A percentile compares a stretch with the other conserved stretches of the same genome.
phyloP scores from a whole-genome alignment of 805 yeast genomes.

The Wickerhamiella alocasiicola region DNA sequence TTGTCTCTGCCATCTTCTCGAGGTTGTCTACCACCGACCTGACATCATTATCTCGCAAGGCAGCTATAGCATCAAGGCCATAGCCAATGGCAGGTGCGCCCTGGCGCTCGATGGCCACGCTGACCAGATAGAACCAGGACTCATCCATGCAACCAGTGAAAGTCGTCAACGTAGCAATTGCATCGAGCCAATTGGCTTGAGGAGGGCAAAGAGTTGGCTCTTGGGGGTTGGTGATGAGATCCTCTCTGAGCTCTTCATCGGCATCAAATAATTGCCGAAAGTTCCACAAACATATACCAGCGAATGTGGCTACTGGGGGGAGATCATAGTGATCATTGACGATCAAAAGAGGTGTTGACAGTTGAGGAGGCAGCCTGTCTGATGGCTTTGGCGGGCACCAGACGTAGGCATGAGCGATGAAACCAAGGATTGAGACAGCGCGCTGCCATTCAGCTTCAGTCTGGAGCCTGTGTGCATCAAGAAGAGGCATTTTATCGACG shows the following conservation, averaged over 20 bases:
- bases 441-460: slow-evolving; percentile 50
- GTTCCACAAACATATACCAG: slow-evolving; percentile 83
- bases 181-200: slow-evolving; percentile 12
- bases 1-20: slow-evolving; percentile 57
- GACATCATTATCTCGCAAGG: slow-evolving; percentile 38
- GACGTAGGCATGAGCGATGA: slow-evolving; percentile 75
- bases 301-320: slow-evolving; percentile 82
- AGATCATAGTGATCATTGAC: slow-evolving; percentile 50
- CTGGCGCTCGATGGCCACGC: slow-evolving; percentile 71
- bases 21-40: slow-evolving; percentile 35
- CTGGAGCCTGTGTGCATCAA: slow-evolving; percentile 37
- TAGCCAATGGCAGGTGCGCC: slow-evolving; percentile 60
- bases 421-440: slow-evolving; percentile 69
- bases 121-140: slow-evolving; percentile 83
- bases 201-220: slow-evolving; percentile 1
- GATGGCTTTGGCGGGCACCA: slow-evolving; percentile 57
- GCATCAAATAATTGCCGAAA: slow-evolving; percentile 42
- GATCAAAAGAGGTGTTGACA: slow-evolving; percentile 58
- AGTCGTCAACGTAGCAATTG: slow-evolving; percentile 60
- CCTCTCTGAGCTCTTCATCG: slow-evolving; percentile 6
- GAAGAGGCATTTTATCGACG: slow-evolving; percentile 53
- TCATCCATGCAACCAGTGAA: slow-evolving; percentile 88
- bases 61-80: slow-evolving; percentile 55
- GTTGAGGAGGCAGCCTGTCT: slow-evolving; percentile 49
- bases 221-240: not conserved